These are phyloP conservation scores for Colletotrichum sp. DNA, from an alignment of 2,329 filamentous ascomycete species.

Conservation along the genomic window DNA sequence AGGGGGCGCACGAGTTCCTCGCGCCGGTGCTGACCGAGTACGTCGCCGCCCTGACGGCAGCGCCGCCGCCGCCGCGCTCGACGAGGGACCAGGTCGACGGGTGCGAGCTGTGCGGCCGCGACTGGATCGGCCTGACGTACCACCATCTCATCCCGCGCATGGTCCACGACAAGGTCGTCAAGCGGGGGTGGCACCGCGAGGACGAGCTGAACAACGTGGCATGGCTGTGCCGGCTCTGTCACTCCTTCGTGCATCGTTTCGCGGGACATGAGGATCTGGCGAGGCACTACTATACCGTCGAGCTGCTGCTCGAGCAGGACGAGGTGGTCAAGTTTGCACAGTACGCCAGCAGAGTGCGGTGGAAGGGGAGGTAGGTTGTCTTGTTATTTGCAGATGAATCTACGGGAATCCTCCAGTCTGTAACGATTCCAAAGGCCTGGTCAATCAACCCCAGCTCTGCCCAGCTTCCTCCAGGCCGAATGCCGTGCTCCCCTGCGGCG, in stretches of 20 bases:
- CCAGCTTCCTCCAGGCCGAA: background rate
- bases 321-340: slow-evolving; percentile 73
- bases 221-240: slow-evolving; percentile 85
- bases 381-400: background rate
- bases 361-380: slow-evolving; percentile 59
- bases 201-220: slow-evolving; percentile 81
- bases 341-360: slow-evolving; percentile 77
- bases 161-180: slow-evolving; percentile 77
- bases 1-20: slow-evolving; percentile 57
- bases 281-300: slow-evolving; percentile 73
- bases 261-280: slow-evolving; percentile 81
- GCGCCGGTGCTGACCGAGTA: slow-evolving; percentile 68
- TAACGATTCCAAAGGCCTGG: background rate
- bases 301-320: slow-evolving; percentile 70
- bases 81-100: slow-evolving; percentile 56
- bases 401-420: background rate
- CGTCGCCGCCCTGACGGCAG: slow-evolving; percentile 57
- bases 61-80: slow-evolving; percentile 67
- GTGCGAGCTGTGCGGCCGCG: slow-evolving; percentile 80
- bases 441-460: background rate
- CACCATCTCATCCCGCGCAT: slow-evolving; percentile 85
- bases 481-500: background rate
- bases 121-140: slow-evolving; percentile 79
- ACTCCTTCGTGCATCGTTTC: slow-evolving; percentile 80
- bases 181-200: slow-evolving; percentile 78